Conservation (phyloP, 1,284 basidiomycete species). For the Porodaedalea pini region DNA sequence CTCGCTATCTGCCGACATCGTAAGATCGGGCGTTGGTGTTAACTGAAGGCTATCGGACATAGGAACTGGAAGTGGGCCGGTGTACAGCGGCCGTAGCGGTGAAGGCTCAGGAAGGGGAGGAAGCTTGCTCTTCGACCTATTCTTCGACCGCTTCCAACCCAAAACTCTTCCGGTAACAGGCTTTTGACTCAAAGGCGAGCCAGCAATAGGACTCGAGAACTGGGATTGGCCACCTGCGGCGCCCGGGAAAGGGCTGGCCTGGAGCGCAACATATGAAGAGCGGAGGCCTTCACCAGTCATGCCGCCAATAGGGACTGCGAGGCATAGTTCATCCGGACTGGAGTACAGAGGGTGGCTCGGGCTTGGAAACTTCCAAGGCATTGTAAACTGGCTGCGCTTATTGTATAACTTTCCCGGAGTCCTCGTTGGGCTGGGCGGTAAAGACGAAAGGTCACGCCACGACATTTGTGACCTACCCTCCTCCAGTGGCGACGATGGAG, state of each 20-base stretch:
- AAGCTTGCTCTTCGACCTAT: slow-evolving; percentile 6
- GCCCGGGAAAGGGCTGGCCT: slow-evolving; percentile 17
- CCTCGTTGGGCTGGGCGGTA: not conserved
- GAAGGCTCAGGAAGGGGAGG: slow-evolving; percentile 14
- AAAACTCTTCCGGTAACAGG: slow-evolving; percentile 16
- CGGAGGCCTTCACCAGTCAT: slow-evolving; percentile 20
- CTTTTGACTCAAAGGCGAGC: slow-evolving; percentile 18
- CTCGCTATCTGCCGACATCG: slow-evolving; percentile 9
- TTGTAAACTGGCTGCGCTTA: not conserved
- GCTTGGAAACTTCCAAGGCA: slow-evolving; percentile 20
- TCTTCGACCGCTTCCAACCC: slow-evolving; percentile 14
- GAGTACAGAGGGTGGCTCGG: slow-evolving; percentile 19
- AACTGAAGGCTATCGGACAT: not conserved
- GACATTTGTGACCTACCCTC: not conserved
- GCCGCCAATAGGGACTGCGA: slow-evolving; percentile 17
- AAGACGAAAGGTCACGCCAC: not conserved
- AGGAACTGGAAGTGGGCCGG: slow-evolving; percentile 14
- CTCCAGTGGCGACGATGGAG: slow-evolving; percentile 14
- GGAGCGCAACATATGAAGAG: slow-evolving; percentile 12
- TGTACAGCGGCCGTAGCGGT: slow-evolving; percentile 12
- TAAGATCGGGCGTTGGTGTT: not conserved
- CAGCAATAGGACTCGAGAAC: slow-evolving; percentile 17
- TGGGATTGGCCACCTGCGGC: not conserved
- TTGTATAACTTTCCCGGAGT: not conserved
- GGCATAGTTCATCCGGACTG: slow-evolving; percentile 17